A percentile compares a stretch with the other conserved stretches of the same genome.
These are phyloP conservation scores for Neurospora africana DNA, from an alignment of 495 filamentous ascomycete species.

Conservation along the genomic window DNA sequence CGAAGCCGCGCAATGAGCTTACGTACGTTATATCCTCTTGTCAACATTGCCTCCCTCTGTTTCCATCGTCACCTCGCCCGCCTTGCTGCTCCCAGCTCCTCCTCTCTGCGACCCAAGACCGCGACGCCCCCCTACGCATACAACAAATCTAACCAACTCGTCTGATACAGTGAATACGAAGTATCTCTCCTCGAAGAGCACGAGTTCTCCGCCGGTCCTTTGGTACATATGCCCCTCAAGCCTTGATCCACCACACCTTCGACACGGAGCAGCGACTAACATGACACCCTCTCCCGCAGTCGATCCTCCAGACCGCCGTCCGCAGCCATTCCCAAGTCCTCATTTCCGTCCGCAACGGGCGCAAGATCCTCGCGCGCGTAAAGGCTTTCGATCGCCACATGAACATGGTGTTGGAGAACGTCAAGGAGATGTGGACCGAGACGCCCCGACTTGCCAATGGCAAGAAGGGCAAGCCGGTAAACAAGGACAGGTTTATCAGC, in stretches of 20 bases:
- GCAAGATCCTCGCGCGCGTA: conserved; percentile 35
- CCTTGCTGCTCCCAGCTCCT: background rate
- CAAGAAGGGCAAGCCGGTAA: conserved; percentile 81
- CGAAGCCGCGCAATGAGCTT: conserved; percentile 69
- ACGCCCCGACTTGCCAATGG: conserved; percentile 64
- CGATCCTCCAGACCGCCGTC: conserved; percentile 85
- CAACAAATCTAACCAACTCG: background rate
- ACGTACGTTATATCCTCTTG: conserved; percentile 47
- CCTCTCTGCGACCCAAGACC: background rate
- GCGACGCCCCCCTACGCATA: background rate
- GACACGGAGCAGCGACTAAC: background rate
- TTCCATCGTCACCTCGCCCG: background rate
- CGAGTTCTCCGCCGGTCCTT: conserved; percentile 66
- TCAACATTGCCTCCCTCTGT: background rate
- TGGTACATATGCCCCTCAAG: conserved; percentile 37
- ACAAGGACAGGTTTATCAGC: conserved; percentile 97
- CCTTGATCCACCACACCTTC: background rate
- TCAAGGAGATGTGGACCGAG: conserved; percentile 99
- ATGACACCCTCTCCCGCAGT: conserved; percentile 19
- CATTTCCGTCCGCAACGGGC: conserved; percentile 70
- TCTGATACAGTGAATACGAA: conserved; percentile 63
- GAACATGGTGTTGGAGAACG: conserved; percentile 23
- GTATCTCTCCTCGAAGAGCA: conserved; percentile 79
- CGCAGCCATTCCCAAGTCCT: conserved; percentile 76
- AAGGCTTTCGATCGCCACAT: conserved; percentile 40